phyloP scores from a whole-genome alignment of 306 rosid genomes.

The Fagus crenata region DNA sequence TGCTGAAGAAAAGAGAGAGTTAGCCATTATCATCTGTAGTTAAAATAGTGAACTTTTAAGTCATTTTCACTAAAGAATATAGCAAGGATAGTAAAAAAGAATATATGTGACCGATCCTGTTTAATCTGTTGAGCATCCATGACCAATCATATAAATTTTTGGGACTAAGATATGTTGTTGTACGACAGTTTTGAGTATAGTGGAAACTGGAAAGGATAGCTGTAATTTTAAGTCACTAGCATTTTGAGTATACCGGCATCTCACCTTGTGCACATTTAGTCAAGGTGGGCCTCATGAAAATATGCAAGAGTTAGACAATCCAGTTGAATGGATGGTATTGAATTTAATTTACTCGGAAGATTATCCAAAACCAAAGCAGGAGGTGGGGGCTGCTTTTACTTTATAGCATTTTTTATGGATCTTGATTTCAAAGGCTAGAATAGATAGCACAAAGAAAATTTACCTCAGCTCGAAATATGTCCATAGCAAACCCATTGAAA shows the following conservation, averaged over 20 bases:
- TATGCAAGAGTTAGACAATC: background rate
- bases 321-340: background rate
- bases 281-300: background rate
- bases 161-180: no score
- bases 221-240: background rate
- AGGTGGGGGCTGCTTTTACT: background rate
- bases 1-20: slow-evolving; percentile 54
- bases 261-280: background rate
- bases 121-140: no score
- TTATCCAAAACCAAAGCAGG: background rate
- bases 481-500: slow-evolving; percentile 94
- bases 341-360: background rate
- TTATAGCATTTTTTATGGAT: background rate
- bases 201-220: background rate
- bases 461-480: slow-evolving; percentile 92
- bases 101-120: no score
- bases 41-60: background rate
- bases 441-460: background rate
- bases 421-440: slow-evolving; percentile 3
- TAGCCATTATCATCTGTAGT: slow-evolving; percentile 4
- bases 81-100: background rate
- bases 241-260: background rate
- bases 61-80: background rate
- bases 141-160: no score
- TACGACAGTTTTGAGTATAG: no score